phyloP scores from a whole-genome alignment of 2,329 filamentous ascomycete species.

The Sporothrix sp. region DNA sequence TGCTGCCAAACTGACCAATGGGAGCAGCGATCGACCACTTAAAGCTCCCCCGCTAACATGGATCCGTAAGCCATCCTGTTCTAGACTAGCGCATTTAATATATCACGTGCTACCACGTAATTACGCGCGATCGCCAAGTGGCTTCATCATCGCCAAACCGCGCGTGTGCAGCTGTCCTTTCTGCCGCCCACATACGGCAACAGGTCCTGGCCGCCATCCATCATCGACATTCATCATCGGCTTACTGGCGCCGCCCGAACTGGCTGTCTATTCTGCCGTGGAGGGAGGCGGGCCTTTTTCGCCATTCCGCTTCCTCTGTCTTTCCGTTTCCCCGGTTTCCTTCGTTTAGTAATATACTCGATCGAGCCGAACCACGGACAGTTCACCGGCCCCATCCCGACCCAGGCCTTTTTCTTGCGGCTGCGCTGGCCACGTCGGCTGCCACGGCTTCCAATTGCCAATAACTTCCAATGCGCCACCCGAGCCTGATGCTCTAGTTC shows the following conservation, averaged over 20 bases:
- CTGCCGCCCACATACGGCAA: not conserved
- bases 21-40: not conserved
- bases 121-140: constrained; percentile 13
- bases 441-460: not conserved
- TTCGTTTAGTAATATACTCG: not conserved
- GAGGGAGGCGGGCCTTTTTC: constrained; percentile 3
- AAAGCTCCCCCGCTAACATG: no score
- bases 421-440: not conserved
- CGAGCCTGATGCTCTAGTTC: constrained; percentile 4
- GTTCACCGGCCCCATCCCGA: not conserved
- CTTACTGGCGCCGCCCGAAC: not conserved
- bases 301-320: not conserved
- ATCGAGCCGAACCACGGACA: not conserved
- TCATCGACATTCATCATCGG: not conserved
- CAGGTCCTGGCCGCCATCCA: not conserved
- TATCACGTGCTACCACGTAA: constrained; percentile 11
- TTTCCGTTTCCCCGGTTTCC: not conserved
- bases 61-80: not conserved
- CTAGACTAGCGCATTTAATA: not conserved
- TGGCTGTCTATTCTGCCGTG: not conserved
- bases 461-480: constrained; percentile 7
- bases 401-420: not conserved
- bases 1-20: not conserved
- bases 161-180: not conserved
- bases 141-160: constrained; percentile 9